A percentile compares a stretch with the other conserved stretches of the same genome.
Conservation (phyloP, 2,329 filamentous ascomycete genomes). For the Phyllosticta citribraziliensis region DNA sequence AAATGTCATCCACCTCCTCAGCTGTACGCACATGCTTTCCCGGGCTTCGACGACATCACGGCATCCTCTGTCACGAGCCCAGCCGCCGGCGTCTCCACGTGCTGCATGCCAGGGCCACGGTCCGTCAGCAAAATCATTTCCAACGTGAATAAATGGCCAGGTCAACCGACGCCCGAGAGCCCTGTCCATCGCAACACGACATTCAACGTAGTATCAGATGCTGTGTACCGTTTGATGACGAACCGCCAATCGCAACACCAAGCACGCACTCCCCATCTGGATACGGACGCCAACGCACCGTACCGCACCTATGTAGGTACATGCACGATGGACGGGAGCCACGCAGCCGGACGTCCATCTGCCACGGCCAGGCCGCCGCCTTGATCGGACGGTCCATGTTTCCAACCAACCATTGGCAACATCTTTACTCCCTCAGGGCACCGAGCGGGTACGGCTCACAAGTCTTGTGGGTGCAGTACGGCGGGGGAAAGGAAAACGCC, state of each 20-base stretch:
- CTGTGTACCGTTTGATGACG: not conserved
- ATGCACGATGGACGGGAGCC: not conserved
- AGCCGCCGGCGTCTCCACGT: not conserved
- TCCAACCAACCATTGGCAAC: not conserved
- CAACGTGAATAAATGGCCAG: too few species aligned
- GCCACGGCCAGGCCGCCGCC: not conserved
- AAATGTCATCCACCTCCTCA: too few species aligned
- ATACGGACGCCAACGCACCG: not conserved
- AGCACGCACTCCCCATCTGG: not conserved
- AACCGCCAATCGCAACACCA: not conserved
- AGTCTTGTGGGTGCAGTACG: not conserved
- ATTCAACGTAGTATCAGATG: too few species aligned
- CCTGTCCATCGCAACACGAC: too few species aligned
- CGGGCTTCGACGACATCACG: too few species aligned
- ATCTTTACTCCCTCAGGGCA: not conserved
- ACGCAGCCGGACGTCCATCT: too few species aligned
- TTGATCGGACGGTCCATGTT: not conserved
- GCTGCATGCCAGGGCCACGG: not conserved
- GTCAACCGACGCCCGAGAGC: too few species aligned
- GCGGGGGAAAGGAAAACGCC: not conserved
- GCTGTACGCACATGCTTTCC: too few species aligned
- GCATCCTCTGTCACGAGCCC: not conserved
- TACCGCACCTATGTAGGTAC: not conserved
- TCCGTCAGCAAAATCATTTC: too few species aligned
- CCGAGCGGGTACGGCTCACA: not conserved